Conservation (phyloP, 768 basidiomycete species). For the Cystofilobasidium bisporidii region DNA sequence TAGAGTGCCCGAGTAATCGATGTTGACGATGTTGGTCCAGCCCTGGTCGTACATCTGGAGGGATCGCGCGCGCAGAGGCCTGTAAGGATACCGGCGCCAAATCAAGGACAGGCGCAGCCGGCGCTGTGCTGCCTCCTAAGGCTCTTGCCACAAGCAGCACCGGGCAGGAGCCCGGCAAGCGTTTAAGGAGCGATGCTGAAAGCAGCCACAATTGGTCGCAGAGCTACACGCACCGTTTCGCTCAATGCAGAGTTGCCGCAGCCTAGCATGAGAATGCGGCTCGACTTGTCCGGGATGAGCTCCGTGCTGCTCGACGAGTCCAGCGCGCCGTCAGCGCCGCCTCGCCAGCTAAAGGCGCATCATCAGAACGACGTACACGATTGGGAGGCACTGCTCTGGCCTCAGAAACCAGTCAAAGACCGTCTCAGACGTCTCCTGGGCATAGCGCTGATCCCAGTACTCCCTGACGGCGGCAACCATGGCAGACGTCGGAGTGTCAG, state of each 20-base stretch:
- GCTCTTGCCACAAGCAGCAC: no score
- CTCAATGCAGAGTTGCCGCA: slow-evolving; percentile 38
- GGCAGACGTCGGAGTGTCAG: slow-evolving; percentile 4
- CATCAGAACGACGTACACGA: slow-evolving; percentile 7
- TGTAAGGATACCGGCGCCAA: no score
- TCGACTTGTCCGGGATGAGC: slow-evolving; percentile 28
- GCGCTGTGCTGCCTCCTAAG: no score
- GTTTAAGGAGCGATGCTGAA: no score
- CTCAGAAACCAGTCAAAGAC: slow-evolving; percentile 41
- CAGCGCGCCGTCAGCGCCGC: neutral
- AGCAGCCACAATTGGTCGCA: no score
- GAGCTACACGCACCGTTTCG: slow-evolving; percentile 36
- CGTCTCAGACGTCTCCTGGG: slow-evolving; percentile 35
- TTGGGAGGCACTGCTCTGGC: slow-evolving; percentile 29
- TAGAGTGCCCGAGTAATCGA: slow-evolving; percentile 62
- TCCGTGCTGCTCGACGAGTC: slow-evolving; percentile 1
- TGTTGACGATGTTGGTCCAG: slow-evolving; percentile 67
- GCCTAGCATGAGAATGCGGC: slow-evolving; percentile 37
- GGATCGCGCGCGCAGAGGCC: neutral
- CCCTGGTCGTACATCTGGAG: slow-evolving; percentile 62
- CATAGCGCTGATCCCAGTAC: slow-evolving; percentile 24
- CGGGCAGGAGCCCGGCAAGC: no score
- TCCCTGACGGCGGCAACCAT: no score
- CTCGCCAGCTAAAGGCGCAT: no score
- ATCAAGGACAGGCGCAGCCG: no score